Conservation (phyloP, 768 basidiomycete species). For the Boletus sp. region DNA sequence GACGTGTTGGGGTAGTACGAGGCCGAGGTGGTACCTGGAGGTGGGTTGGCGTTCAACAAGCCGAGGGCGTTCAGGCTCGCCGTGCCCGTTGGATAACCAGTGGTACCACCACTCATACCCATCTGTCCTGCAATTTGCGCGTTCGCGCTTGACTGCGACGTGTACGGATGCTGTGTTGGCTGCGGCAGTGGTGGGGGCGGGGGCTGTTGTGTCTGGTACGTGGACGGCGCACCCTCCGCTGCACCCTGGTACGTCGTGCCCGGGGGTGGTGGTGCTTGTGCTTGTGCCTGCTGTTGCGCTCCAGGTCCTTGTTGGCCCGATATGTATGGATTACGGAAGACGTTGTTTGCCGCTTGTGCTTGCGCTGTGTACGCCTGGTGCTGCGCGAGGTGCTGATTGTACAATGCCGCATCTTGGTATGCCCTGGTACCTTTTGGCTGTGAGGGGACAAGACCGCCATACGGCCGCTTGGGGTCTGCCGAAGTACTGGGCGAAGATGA, state of each 20-base stretch:
- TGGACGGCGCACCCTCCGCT: slow-evolving; percentile 12
- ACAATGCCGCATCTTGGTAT: slow-evolving; percentile 88
- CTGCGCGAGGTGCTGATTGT: slow-evolving; percentile 92
- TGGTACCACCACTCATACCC: slow-evolving; percentile 10
- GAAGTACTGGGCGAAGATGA: slow-evolving; percentile 32
- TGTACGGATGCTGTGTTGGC: slow-evolving; percentile 25
- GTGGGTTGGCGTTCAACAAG: slow-evolving; percentile 45
- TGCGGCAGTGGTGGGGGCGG: slow-evolving; percentile 27
- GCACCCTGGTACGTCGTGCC: slow-evolving; percentile 26
- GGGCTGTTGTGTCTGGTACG: slow-evolving; percentile 28
- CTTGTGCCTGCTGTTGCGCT: slow-evolving; percentile 29
- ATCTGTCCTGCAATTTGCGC: slow-evolving; percentile 22
- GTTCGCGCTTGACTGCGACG: slow-evolving; percentile 24
- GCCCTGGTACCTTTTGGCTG: slow-evolving; percentile 82
- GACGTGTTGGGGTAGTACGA: slow-evolving; percentile 57
- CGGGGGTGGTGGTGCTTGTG: slow-evolving; percentile 7
- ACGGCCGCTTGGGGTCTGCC: slow-evolving; percentile 80
- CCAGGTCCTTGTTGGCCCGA: slow-evolving; percentile 44
- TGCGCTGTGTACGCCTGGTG: slow-evolving; percentile 93
- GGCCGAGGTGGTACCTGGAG: slow-evolving; percentile 43
- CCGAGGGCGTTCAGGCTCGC: slow-evolving; percentile 21
- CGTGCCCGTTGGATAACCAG: slow-evolving; percentile 18
- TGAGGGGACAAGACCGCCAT: slow-evolving; percentile 90
- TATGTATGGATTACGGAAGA: slow-evolving; percentile 81
- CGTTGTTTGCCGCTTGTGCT: slow-evolving; percentile 66